These are phyloP conservation scores for Plasmopara halstedii DNA, from an alignment of 352 stramenopile genomes.

Conservation along the genomic window DNA sequence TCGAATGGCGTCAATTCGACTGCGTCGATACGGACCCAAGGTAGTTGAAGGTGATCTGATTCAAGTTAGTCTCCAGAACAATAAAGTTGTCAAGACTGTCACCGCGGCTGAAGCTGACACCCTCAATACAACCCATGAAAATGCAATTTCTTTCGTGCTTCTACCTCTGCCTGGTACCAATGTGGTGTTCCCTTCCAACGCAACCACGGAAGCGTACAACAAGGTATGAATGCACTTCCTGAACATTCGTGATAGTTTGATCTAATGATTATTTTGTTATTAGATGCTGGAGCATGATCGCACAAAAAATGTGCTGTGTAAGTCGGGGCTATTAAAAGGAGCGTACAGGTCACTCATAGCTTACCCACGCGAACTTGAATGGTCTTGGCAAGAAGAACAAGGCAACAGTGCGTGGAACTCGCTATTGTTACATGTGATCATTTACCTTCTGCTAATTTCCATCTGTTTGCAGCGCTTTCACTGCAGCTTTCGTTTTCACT, in stretches of 20 bases:
- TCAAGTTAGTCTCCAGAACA: slow-evolving; percentile 8
- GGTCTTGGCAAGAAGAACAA: slow-evolving; percentile 24
- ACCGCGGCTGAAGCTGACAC: slow-evolving; percentile 28
- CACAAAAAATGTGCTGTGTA: slow-evolving; percentile 29
- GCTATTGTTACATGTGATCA: background rate
- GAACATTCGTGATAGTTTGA: too few species aligned
- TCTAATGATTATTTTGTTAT: background rate
- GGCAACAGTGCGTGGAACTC: slow-evolving; percentile 8
- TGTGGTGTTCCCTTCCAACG: slow-evolving; percentile 38
- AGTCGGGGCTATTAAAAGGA: slow-evolving; percentile 44
- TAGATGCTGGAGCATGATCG: slow-evolving; percentile 44
- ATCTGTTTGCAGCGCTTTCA: slow-evolving; percentile 1
- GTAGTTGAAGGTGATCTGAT: slow-evolving; percentile 57
- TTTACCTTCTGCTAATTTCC: background rate
- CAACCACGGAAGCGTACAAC: slow-evolving; percentile 28
- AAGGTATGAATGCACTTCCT: too few species aligned
- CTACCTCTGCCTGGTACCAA: slow-evolving; percentile 56
- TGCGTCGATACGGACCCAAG: slow-evolving; percentile 27
- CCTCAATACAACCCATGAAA: slow-evolving; percentile 23
- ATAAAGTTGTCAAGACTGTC: slow-evolving; percentile 24
- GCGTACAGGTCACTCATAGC: slow-evolving; percentile 49
- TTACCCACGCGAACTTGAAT: slow-evolving; percentile 35
- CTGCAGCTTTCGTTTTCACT: slow-evolving; percentile 50
- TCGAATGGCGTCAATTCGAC: slow-evolving; percentile 39
- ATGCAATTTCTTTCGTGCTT: slow-evolving; percentile 34